phyloP scores from a whole-genome alignment of 305 asterid species.

The Striga hermonthica region DNA sequence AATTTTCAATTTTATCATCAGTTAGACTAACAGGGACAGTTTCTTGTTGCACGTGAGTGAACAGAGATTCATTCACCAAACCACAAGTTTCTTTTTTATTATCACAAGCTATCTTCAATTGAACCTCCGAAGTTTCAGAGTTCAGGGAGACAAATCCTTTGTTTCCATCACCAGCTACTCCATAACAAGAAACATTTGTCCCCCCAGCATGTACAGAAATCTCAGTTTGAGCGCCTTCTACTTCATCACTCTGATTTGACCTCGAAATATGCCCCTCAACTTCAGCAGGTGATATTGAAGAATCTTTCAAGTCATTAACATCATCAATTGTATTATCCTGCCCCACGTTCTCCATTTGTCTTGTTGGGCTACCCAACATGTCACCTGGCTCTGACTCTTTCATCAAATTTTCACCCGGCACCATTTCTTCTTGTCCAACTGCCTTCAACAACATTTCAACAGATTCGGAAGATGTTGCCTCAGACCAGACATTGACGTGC shows the following conservation, averaged over 20 bases:
- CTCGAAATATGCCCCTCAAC: conserved; percentile 37
- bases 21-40: conserved; percentile 35
- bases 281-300: conserved; percentile 42
- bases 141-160: conserved; percentile 34
- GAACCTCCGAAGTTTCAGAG: conserved; percentile 34
- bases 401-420: conserved; percentile 52
- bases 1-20: conserved; percentile 36
- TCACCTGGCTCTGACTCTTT: conserved; percentile 51
- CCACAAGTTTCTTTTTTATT: conserved; percentile 38
- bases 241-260: conserved; percentile 38
- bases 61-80: conserved; percentile 38
- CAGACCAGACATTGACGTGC: conserved; percentile 98
- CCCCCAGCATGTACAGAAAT: conserved; percentile 37
- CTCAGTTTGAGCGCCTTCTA: conserved; percentile 34
- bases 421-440: conserved; percentile 92
- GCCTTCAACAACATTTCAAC: conserved; percentile 96
- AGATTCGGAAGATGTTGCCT: conserved; percentile 98
- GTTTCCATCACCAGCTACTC: conserved; percentile 37
- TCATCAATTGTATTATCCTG: conserved; percentile 43
- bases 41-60: conserved; percentile 38
- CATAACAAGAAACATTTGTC: conserved; percentile 36
- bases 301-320: conserved; percentile 30
- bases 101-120: conserved; percentile 34
- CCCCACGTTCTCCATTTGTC: conserved; percentile 42
- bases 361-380: conserved; percentile 46